Conservation (phyloP, 2,329 filamentous ascomycete species). For the Chalaropsis ovoidea region DNA sequence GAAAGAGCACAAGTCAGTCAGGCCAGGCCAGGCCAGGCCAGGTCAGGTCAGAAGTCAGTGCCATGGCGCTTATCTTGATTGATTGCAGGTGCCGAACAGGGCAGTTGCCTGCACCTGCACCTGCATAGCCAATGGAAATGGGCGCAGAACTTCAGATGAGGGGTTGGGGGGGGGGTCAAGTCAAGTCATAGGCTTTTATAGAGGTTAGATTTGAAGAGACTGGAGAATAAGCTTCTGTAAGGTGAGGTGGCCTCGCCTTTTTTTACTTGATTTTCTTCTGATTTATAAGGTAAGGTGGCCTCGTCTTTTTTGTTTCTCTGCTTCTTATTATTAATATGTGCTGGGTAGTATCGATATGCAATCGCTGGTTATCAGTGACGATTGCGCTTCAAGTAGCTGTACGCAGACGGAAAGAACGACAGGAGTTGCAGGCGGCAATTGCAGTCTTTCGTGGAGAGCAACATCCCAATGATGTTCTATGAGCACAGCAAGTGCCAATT, state of each 20-base stretch:
- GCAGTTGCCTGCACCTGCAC: constrained; percentile 9
- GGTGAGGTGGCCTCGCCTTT: no score
- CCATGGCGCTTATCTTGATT: constrained; percentile 11
- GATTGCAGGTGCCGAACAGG: constrained; percentile 3
- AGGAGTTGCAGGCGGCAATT: not conserved
- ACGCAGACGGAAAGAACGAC: not conserved
- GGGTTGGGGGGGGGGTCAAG: not conserved
- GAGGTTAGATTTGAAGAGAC: not conserved
- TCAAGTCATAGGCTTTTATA: no score
- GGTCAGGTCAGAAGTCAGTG: not conserved
- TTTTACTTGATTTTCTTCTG: no score
- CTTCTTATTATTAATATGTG: not conserved
- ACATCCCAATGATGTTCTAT: not conserved
- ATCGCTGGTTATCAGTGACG: not conserved
- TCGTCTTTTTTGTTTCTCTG: not conserved
- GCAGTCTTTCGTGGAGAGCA: not conserved
- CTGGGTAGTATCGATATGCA: not conserved
- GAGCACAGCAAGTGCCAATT: not conserved
- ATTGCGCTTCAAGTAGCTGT: not conserved
- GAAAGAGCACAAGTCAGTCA: not conserved
- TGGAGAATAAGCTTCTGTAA: not conserved
- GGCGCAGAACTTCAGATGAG: constrained; percentile 3
- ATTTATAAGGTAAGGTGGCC: not conserved
- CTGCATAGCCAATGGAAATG: not conserved
- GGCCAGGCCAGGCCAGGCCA: no score